Base-by-base conservation (phyloP, 805 yeast genomes). In the Kluyveromyces nonfermentans region DNA sequence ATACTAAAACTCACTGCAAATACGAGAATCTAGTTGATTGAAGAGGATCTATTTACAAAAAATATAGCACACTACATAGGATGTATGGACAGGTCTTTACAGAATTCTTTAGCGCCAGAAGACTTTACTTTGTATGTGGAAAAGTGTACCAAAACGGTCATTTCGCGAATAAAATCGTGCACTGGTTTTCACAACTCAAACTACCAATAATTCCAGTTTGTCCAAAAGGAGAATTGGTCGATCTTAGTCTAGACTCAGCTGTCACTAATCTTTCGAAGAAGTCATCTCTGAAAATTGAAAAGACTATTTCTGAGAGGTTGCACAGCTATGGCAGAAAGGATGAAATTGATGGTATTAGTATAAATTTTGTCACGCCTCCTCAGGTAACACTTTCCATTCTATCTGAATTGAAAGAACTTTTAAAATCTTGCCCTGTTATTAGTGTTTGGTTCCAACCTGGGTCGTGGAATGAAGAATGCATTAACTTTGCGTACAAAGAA, bases 371-470 rank as follows among this genome's bases (percentile, higher is more conserved):
- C 42, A 85, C 95, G 0, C 89, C 94, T 2, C 93, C 95, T 1
- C 55, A 57, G 0, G 72, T 80, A 4, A 75, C 87, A 1, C 64
- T 71, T 15, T 58, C 69, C 6, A 57, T 71, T 0, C 55, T 80
- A 32, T 60, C 68, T 9, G 68, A 68, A 14, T 62, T 75, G 45
- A 41, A 55, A 14, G 42, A 55, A 5, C 55, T 56, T n/a, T n/a
- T n/a, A n/a, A n/a, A n/a, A 8, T 50, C 40, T 7, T 5, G 49
- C 2, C 45, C 50, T 1, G 44, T 63, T 0, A 63, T 82, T 14
- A 78, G 81, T 1, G 64, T 84, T 14, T 86, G 95, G 95, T 79
- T 83, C 51, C 95, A 85, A 56, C 95, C 95, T 0, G 95, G 94
- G 0, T 74, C 87, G 18, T 84, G 75, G 51, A 79, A 82, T 53